These are phyloP conservation scores for Aspergillus jensenii DNA, from an alignment of 2,329 filamentous ascomycete species.

Conservation along the genomic window DNA sequence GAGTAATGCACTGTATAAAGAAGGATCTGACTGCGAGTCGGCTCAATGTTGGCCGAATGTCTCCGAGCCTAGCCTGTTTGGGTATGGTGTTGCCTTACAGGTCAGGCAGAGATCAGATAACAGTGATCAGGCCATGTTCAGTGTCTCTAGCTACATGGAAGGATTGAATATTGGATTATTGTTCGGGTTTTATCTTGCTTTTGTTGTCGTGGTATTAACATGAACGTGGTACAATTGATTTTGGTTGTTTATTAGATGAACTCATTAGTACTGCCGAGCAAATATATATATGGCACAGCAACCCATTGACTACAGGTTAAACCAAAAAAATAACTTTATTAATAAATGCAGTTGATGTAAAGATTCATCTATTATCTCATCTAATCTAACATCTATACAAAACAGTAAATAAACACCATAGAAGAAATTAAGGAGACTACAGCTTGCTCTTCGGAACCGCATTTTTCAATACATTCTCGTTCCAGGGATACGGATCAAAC, in stretches of 20 bases:
- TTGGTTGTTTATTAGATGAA: too few relatives aligned
- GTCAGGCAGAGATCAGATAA: background rate
- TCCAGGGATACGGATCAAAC: conserved; percentile 71
- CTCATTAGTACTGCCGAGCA: too few relatives aligned
- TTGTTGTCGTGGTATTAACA: too few relatives aligned
- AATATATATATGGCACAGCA: too few relatives aligned
- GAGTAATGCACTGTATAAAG: background rate
- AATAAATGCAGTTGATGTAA: too few relatives aligned
- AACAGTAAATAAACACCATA: background rate
- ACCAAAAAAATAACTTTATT: too few relatives aligned
- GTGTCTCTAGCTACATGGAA: background rate
- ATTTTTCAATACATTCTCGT: conserved; percentile 60
- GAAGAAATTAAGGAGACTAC: conserved; percentile 17
- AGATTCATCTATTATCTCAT: background rate
- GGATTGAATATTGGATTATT: too few relatives aligned
- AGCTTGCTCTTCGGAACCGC: conserved; percentile 40
- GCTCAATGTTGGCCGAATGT: background rate
- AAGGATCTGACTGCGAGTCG: conserved; percentile 1
- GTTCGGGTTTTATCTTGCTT: too few relatives aligned
- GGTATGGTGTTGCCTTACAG: background rate
- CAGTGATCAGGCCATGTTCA: background rate
- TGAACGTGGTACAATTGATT: too few relatives aligned
- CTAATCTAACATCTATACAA: background rate
- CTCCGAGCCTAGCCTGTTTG: conserved; percentile 1
- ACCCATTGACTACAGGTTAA: too few relatives aligned